These are phyloP conservation scores for Colletotrichum sansevieriae DNA, from an alignment of 2,329 filamentous ascomycete species.

Conservation along the genomic window DNA sequence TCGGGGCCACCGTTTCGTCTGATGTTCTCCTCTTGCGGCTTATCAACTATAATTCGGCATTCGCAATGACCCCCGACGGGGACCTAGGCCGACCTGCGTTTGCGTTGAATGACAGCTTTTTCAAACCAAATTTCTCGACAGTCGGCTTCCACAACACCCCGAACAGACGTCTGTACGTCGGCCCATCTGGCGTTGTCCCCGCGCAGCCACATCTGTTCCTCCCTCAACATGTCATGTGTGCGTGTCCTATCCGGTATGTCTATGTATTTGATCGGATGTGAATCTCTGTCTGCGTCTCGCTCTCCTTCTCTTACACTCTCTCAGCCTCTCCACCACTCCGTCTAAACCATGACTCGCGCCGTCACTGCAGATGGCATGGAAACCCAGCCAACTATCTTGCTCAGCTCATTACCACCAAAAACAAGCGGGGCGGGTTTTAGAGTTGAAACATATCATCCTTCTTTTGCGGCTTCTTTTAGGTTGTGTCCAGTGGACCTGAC, in stretches of 20 bases:
- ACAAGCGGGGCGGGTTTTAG: constrained; percentile 38
- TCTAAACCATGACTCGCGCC: constrained; percentile 25
- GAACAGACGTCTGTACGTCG: constrained; percentile 1
- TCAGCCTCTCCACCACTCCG: neutral
- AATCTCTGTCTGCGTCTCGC: neutral
- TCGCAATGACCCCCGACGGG: constrained; percentile 27
- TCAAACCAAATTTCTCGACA: constrained; percentile 25
- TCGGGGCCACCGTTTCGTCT: constrained; percentile 38
- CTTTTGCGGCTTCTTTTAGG: constrained; percentile 3
- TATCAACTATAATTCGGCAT: constrained; percentile 34
- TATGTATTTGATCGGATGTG: neutral
- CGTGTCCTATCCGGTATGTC: neutral
- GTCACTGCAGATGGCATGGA: constrained; percentile 22
- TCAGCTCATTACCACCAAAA: constrained; percentile 22
- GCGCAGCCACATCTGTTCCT: too few relatives aligned
- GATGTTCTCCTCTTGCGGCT: constrained; percentile 13
- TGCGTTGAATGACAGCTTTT: constrained; percentile 19
- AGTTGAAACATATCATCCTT: constrained; percentile 37
- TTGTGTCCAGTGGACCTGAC: neutral
- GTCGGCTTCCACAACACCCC: constrained; percentile 18
- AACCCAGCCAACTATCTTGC: neutral
- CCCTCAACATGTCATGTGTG: too few relatives aligned
- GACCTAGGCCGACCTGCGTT: constrained; percentile 15
- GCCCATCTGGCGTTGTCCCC: constrained; percentile 8
- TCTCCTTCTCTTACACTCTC: neutral